Conservation (phyloP, 192 early-diverging fungal species). For the Chytriomyces hyalinus region DNA sequence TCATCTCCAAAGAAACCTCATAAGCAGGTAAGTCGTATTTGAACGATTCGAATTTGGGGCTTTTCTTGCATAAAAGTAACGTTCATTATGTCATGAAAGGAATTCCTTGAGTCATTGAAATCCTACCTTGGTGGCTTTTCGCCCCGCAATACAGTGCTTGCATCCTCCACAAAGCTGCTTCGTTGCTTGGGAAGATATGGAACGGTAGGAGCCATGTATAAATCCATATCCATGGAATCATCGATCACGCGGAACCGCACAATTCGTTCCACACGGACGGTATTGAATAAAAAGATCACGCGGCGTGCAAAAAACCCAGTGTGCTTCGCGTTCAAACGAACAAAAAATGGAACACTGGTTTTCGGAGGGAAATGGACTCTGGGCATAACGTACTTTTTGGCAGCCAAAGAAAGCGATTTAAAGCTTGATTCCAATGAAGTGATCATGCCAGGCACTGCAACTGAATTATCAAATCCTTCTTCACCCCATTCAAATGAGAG, state of each 20-base stretch:
- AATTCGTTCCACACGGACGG: background rate
- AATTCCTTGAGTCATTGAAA: background rate
- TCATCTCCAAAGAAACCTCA: background rate
- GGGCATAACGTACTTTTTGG: background rate
- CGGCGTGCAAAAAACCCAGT: constrained; percentile 15
- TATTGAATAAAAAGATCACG: constrained; percentile 11
- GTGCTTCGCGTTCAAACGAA: background rate
- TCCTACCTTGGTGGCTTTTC: constrained; percentile 20
- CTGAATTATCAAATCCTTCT: background rate
- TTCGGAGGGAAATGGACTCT: background rate
- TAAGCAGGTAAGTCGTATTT: constrained; percentile 17
- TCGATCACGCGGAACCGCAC: constrained; percentile 12
- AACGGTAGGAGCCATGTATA: background rate
- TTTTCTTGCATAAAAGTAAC: background rate
- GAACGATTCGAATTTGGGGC: constrained; percentile 21
- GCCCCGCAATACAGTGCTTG: background rate
- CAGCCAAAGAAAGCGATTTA: background rate
- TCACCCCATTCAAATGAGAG: background rate
- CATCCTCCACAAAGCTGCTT: background rate
- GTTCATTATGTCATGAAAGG: no score
- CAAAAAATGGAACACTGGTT: background rate
- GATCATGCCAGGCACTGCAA: background rate
- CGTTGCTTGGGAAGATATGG: constrained; percentile 16
- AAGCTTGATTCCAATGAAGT: background rate
- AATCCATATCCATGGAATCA: background rate